A percentile compares a stretch with the other conserved stretches of the same genome.
phyloP scores from a whole-genome alignment of 163 green algal genomes.

The Coccomyxa subellipsoidea region DNA sequence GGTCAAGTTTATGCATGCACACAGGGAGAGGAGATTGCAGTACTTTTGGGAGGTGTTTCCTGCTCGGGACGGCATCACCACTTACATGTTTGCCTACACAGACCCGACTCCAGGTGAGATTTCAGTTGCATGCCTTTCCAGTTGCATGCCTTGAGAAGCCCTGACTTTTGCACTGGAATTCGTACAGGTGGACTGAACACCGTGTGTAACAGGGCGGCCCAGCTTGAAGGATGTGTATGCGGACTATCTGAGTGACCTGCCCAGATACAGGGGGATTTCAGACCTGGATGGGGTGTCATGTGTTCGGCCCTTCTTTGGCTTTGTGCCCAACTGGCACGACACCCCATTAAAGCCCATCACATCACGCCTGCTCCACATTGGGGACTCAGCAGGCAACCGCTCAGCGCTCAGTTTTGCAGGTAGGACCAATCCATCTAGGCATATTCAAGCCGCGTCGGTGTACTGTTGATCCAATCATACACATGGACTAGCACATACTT shows the following conservation, averaged over 20 bases:
- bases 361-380: constrained; percentile 22
- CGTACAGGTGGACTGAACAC: too few relatives aligned
- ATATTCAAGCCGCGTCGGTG: background rate
- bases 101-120: constrained; percentile 20
- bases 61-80: constrained; percentile 26
- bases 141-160: too few relatives aligned
- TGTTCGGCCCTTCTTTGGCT: constrained; percentile 22
- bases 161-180: too few relatives aligned
- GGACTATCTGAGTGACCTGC: constrained; percentile 20
- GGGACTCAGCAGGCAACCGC: constrained; percentile 24
- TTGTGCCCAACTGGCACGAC: constrained; percentile 27
- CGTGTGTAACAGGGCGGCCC: constrained; percentile 2
- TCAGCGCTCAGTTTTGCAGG: constrained; percentile 27
- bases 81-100: constrained; percentile 30
- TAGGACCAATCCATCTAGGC: background rate
- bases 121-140: too few relatives aligned
- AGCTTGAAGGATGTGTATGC: constrained; percentile 18
- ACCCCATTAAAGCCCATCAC: constrained; percentile 15
- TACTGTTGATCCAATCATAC: background rate
- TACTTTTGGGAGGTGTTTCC: constrained; percentile 30
- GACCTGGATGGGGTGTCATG: constrained; percentile 11
- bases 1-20: background rate
- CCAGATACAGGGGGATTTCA: constrained; percentile 5
- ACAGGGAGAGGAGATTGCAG: constrained; percentile 21
- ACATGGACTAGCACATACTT: too few relatives aligned